Evolutionary conservation across 1,139 yeast species (phyloP).

Genomic region (Lodderomyces jiufengensis): DNA sequence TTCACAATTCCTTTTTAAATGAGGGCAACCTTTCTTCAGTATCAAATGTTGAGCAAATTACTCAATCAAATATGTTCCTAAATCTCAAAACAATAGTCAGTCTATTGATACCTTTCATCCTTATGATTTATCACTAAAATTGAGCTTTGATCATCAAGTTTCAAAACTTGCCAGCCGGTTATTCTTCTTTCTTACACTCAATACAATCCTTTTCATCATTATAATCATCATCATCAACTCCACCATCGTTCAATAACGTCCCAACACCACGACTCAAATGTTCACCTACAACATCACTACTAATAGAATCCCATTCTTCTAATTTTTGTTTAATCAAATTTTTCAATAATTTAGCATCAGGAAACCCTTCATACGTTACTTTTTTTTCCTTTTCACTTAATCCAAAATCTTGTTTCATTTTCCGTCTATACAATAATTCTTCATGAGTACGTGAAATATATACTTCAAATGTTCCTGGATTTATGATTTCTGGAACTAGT

Average conservation of each 20-base stretch:
- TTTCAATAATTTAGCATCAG: slow-evolving; percentile 43
- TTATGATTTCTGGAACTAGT: slow-evolving; percentile 35
- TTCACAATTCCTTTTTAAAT: too few species aligned
- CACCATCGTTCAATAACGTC: slow-evolving; percentile 10
- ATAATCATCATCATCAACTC: neutral
- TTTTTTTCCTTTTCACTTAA: slow-evolving; percentile 16
- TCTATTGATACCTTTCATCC: too few species aligned
- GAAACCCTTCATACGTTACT: slow-evolving; percentile 43
- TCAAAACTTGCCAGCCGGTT: too few species aligned
- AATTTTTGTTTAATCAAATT: slow-evolving; percentile 31
- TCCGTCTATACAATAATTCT: slow-evolving; percentile 33
- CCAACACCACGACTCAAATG: slow-evolving; percentile 24
- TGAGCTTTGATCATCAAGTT: too few species aligned
- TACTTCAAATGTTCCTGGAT: slow-evolving; percentile 38
- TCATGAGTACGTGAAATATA: slow-evolving; percentile 10
- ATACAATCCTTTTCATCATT: slow-evolving; percentile 9
- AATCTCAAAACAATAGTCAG: too few species aligned
- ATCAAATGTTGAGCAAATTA: too few species aligned
- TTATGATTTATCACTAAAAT: too few species aligned
- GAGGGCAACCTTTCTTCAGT: too few species aligned
- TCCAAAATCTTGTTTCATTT: slow-evolving; percentile 29
- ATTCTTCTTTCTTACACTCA: slow-evolving; percentile 15
- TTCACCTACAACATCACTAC: slow-evolving; percentile 30
- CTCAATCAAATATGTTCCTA: too few species aligned
- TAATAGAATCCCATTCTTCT: slow-evolving; percentile 10